These are phyloP conservation scores for Nakazawaea ishiwadae DNA, from an alignment of 805 yeast genomes.

Conservation along the genomic window DNA sequence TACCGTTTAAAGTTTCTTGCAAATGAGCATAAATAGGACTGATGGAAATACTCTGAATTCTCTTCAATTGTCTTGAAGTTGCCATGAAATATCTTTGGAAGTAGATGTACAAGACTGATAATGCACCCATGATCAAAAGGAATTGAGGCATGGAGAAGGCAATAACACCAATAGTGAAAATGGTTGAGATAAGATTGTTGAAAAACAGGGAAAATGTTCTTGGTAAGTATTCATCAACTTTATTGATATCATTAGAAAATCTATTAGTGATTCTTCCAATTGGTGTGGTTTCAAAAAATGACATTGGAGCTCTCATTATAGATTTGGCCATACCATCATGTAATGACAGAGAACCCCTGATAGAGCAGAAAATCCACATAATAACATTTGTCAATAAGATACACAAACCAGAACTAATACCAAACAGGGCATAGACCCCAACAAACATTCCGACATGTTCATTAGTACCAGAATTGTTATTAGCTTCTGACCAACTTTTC, in stretches of 20 bases:
- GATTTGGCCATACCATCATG: conserved; percentile 70
- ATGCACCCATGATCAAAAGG: conserved; percentile 65
- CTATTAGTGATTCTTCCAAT: conserved; percentile 88
- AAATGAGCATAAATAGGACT: conserved; percentile 82
- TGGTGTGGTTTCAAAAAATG: conserved; percentile 93
- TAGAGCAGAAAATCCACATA: conserved; percentile 63
- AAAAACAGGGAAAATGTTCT: conserved; percentile 70
- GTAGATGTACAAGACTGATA: conserved; percentile 56
- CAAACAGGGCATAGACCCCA: conserved; percentile 50
- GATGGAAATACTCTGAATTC: conserved; percentile 74
- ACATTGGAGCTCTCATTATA: conserved; percentile 89
- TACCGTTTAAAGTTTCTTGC: conserved; percentile 77
- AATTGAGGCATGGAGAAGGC: conserved; percentile 87
- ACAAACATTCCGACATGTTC: conserved; percentile 41
- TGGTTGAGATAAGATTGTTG: conserved; percentile 53
- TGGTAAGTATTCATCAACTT: conserved; percentile 75
- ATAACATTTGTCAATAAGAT: conserved; percentile 40
- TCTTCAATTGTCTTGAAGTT: conserved; percentile 77
- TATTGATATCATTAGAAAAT: conserved; percentile 86
- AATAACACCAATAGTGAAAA: conserved; percentile 75
- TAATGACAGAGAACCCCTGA: conserved; percentile 71
- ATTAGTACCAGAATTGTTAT: conserved; percentile 38
- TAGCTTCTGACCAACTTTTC: conserved; percentile 85
- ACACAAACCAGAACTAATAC: conserved; percentile 46
- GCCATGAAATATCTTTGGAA: conserved; percentile 75